These are phyloP conservation scores for Spinacia oleracea DNA, from an alignment of 179 eudicot genomes.

Conservation along the genomic window DNA sequence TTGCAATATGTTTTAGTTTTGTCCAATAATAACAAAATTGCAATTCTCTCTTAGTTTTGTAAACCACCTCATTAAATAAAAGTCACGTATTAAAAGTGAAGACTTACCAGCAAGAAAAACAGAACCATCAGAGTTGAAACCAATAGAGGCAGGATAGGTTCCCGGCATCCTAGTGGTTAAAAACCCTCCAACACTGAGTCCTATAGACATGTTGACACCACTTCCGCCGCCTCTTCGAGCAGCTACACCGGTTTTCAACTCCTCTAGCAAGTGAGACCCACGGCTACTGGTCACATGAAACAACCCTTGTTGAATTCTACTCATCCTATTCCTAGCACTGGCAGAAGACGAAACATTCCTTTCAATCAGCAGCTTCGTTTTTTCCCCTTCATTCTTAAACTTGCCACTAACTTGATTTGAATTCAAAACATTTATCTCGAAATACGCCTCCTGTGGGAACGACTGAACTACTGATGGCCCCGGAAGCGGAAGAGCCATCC, in stretches of 20 bases:
- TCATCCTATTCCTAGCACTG: no score
- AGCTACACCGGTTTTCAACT: conserved; percentile 37
- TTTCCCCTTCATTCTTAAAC: conserved; percentile 45
- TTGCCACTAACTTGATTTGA: conserved; percentile 4
- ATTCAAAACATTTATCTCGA: conserved; percentile 56
- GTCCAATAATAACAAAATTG: no score
- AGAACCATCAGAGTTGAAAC: conserved; percentile 84
- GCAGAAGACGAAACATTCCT: conserved; percentile 5
- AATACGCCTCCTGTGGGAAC: conserved; percentile 85
- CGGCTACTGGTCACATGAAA: conserved; percentile 10
- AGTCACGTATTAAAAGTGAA: not conserved
- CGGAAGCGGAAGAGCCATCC: conserved; percentile 67
- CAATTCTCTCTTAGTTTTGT: no score
- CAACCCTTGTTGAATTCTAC: not conserved
- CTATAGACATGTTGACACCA: conserved; percentile 40
- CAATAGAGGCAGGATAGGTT: conserved; percentile 64
- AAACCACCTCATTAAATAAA: no score
- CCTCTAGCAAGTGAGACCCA: conserved; percentile 39
- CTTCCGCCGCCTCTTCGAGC: conserved; percentile 25
- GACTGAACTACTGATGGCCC: conserved; percentile 63
- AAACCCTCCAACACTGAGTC: conserved; percentile 48
- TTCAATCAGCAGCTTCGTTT: conserved; percentile 49
- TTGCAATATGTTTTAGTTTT: no score
- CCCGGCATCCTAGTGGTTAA: conserved; percentile 59
- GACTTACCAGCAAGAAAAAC: conserved; percentile 66